These are phyloP conservation scores for Tolypocladium paradoxum DNA, from an alignment of 2,329 filamentous ascomycete genomes.

Conservation along the genomic window DNA sequence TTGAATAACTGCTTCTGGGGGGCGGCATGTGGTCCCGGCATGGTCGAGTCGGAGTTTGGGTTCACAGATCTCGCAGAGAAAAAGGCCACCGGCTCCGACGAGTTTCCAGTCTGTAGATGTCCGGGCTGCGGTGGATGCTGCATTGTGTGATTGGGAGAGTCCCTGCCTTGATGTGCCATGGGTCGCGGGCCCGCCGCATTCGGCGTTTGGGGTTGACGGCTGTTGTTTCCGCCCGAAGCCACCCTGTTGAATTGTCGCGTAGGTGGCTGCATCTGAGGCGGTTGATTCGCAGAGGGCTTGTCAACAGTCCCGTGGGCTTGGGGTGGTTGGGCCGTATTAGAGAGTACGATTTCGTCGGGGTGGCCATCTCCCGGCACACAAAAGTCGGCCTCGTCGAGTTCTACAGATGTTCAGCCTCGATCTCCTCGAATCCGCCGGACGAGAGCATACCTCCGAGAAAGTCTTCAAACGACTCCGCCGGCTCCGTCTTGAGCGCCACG, in stretches of 20 bases:
- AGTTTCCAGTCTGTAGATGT: slow-evolving; percentile 9
- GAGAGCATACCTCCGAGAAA: slow-evolving; percentile 36
- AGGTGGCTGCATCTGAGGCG: slow-evolving; percentile 11
- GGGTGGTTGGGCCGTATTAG: slow-evolving; percentile 11
- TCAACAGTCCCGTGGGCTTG: slow-evolving; percentile 7
- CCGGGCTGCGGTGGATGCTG: slow-evolving; percentile 20
- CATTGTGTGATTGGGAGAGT: slow-evolving; percentile 10
- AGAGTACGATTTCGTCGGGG: slow-evolving; percentile 63
- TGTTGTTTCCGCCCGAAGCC: slow-evolving; percentile 7
- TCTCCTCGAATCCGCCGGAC: slow-evolving; percentile 24
- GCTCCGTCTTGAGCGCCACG: slow-evolving; percentile 17
- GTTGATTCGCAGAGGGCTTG: slow-evolving; percentile 7
- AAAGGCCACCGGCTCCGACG: slow-evolving; percentile 45
- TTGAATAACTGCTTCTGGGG: slow-evolving; percentile 56
- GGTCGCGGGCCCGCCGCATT: slow-evolving; percentile 15
- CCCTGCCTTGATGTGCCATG: slow-evolving; percentile 6
- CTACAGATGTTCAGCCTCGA: slow-evolving; percentile 32
- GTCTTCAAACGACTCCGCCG: slow-evolving; percentile 38
- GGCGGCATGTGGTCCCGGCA: slow-evolving; percentile 19
- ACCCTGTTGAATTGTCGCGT: slow-evolving; percentile 8
- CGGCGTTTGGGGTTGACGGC: slow-evolving; percentile 22
- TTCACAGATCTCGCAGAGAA: slow-evolving; percentile 57
- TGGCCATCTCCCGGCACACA: slow-evolving; percentile 58
- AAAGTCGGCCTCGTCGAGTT: slow-evolving; percentile 71
- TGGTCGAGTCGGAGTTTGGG: slow-evolving; percentile 10